These are phyloP conservation scores for Cardiospermum halicacabum DNA, from an alignment of 345 rosid species.

Conservation along the genomic window DNA sequence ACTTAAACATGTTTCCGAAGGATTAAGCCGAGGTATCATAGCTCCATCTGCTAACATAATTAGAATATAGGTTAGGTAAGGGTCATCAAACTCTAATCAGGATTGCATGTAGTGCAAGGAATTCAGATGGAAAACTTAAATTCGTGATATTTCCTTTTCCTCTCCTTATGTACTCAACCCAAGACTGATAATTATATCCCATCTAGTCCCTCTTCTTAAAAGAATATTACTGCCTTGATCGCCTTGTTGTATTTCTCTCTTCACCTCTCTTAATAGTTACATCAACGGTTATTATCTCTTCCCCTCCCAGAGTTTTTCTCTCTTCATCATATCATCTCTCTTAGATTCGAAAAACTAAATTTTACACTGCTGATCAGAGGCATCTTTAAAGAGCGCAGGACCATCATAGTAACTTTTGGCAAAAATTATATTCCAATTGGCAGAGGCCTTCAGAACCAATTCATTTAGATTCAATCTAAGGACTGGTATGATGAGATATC, in stretches of 20 bases:
- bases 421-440: background rate
- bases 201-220: background rate
- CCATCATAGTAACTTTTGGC: background rate
- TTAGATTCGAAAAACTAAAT: too few relatives aligned
- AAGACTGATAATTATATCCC: background rate
- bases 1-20: too few relatives aligned
- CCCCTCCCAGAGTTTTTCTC: background rate
- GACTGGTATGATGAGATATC: background rate
- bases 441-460: background rate
- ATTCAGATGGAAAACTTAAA: background rate
- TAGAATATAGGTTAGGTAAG: background rate
- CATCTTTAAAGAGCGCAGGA: background rate
- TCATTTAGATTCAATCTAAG: background rate
- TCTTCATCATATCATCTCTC: background rate
- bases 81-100: background rate
- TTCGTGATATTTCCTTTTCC: background rate
- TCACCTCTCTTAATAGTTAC: background rate
- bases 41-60: background rate
- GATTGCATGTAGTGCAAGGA: background rate
- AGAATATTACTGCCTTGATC: background rate
- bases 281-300: background rate
- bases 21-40: background rate
- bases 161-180: background rate
- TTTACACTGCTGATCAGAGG: too few relatives aligned
- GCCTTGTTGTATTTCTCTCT: background rate